These are phyloP conservation scores for Fraxinus sp. DNA, from an alignment of 305 asterid genomes.

Conservation along the genomic window DNA sequence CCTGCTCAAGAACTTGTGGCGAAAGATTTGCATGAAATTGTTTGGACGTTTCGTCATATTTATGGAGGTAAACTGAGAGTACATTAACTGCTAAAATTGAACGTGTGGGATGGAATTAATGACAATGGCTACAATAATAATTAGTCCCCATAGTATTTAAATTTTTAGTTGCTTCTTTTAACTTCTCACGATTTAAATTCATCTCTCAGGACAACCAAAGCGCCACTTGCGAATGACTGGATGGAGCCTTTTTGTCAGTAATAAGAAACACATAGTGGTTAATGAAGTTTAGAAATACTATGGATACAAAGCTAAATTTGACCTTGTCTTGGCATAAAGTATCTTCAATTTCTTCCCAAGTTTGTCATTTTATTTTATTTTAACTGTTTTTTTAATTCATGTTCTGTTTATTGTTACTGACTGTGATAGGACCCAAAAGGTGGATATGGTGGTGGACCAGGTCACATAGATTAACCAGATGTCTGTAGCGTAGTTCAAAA, in stretches of 20 bases:
- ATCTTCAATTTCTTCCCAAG: not conserved
- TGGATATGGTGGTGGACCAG: constrained; percentile 99
- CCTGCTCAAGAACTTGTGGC: constrained; percentile 91
- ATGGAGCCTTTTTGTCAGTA: no score
- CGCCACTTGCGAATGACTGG: no score
- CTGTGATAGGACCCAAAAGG: constrained; percentile 67
- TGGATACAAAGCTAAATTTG: not conserved
- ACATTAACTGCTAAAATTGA: not conserved
- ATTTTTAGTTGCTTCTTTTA: not conserved
- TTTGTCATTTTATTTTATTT: not conserved
- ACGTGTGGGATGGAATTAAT: not conserved
- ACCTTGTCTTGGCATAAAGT: not conserved
- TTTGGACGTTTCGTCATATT: constrained; percentile 93
- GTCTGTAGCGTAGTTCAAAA: no score
- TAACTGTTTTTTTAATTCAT: not conserved
- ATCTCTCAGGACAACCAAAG: no score
- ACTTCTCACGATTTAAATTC: constrained; percentile 6
- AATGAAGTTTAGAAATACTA: no score
- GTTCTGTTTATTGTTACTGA: constrained; percentile 26
- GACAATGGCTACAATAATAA: not conserved
- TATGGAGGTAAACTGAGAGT: constrained; percentile 63
- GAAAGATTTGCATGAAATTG: constrained; percentile 74
- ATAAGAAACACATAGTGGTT: no score
- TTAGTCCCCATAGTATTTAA: not conserved
- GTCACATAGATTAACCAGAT: constrained; percentile 56